Evolutionary conservation across 2,329 filamentous ascomycete genomes (phyloP), one percentile per base, ranked within the genome.

Genomic region (Colletotrichum siamense): DNA sequence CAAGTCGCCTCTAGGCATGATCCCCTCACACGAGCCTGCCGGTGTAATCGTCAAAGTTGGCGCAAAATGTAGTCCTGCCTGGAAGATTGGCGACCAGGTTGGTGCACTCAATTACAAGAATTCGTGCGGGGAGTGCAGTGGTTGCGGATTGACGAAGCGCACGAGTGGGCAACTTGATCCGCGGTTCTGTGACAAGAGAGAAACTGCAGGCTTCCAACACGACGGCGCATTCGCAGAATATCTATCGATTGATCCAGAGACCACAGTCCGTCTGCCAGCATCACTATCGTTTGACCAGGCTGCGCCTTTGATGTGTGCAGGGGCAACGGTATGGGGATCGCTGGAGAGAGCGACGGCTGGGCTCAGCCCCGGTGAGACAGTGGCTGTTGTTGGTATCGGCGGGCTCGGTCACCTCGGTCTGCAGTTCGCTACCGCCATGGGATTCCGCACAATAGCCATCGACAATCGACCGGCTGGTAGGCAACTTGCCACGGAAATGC

Each of bases 221-320:
- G 82, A 85, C 36, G 83, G 84, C 1, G 82, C 80, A 5, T 83
- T 85, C 69, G 83, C 83, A 2, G 82, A 85, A 36, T 85, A 83
- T 63, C 77, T 84, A 55, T 78, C 79, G 15, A 79, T 82, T 18
- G 83, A 84, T 57, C 81, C 83, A 1, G 71, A 71, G 9, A 82
- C 81, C 5, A 81, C 81, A 2, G 79, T 84, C 22, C 74, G 71
- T 57, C 68, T 85, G 2, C 82, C 83, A 1, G 76, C 80, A 4
- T 71, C 71, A 4, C 28, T 85, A 10, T 75, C 81, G 1, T 84
- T 83, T 70, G 81, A 82, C 22, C 84, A 85, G 77, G 83, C 84
- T 2, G 84, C 83, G 9, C 83, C 83, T 15, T 77, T 85, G 22
- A 85, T 84, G 82, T 85, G 83, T 62, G 83, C 83, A 18, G 83